A percentile compares a stretch with the other conserved stretches of the same genome.
phyloP scores from a whole-genome alignment of 495 filamentous ascomycete species.

The Aspergillus sclerotiicarbonarius region DNA sequence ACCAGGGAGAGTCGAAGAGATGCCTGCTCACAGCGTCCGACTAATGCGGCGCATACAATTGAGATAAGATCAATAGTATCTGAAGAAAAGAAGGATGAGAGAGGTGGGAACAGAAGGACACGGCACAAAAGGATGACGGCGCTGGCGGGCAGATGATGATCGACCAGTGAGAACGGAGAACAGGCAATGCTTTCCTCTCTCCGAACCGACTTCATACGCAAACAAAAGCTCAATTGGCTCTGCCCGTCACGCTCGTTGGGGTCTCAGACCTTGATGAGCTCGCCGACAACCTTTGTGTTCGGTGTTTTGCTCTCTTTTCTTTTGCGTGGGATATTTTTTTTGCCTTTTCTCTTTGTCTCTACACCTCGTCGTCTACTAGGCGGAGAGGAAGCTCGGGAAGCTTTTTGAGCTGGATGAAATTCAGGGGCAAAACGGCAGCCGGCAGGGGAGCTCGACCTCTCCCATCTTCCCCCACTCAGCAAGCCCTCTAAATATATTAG shows the following conservation, averaged over 20 bases:
- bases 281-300: not conserved
- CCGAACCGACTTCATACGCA: slow-evolving; percentile 7
- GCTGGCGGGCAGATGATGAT: slow-evolving; percentile 24
- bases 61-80: slow-evolving; percentile 23
- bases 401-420: slow-evolving; percentile 16
- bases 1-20: slow-evolving; percentile 2
- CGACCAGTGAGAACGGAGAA: slow-evolving; percentile 19
- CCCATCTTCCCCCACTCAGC: slow-evolving; percentile 18
- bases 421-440: slow-evolving; percentile 20
- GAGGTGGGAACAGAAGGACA: slow-evolving; percentile 16
- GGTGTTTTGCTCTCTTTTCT: not conserved
- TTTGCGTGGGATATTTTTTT: not conserved
- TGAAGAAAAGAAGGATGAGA: slow-evolving; percentile 17
- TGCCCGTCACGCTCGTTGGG: slow-evolving; percentile 1
- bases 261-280: slow-evolving; percentile 1
- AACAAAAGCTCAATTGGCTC: slow-evolving; percentile 11
- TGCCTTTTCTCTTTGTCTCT: slow-evolving; percentile 1
- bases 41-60: slow-evolving; percentile 40
- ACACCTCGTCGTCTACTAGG: not conserved
- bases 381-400: not conserved
- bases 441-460: slow-evolving; percentile 13
- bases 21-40: slow-evolving; percentile 46
- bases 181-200: slow-evolving; percentile 13
- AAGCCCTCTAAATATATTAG: slow-evolving; percentile 10
- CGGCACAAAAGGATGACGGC: slow-evolving; percentile 18